Evolutionary conservation across 2,329 filamentous ascomycete species (phyloP), one percentile per base, ranked within the genome.

Genomic region (Cadophora sp.): DNA sequence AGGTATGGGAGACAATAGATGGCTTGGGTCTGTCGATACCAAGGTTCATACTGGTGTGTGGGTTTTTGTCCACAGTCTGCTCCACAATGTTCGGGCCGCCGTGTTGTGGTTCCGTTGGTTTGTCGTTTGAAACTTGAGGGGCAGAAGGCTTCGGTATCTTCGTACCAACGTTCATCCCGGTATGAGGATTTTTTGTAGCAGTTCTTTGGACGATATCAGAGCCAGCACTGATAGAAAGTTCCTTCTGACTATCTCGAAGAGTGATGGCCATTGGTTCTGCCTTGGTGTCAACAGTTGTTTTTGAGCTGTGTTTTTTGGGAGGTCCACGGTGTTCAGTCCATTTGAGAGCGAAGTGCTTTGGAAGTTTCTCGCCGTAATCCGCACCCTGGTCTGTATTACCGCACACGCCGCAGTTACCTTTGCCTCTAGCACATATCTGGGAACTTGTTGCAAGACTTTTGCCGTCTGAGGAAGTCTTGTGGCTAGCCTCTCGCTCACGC

Each of bases 281-380:
- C n/a, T 24, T 48, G 1, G 51, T n/a, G 16, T 20, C 16, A 9
- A n/a, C 18, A 6, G n/a, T 18, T 13, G 51, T 20, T 14, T n/a
- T 36, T n/a, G 30, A 8, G 33, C n/a, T 51, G 33, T 62, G 48
- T 14, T 39, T 50, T 27, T 62, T 62, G 1, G 59, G 59, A 43
- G 59, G 59, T 11, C 59, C 59, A 3, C 59, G 48, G n/a, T 62
- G 48, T 41, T 33, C 43, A 48, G 41, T 48, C 55, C 55, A 58
- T 33, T 41, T 58, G n/a, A 58, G 55, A 41, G 36, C 20, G 13
- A 16, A 13, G 41, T 36, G 36, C 5, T 41, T 61, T 43, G 18
- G 43, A 16, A 16, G 13, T 14, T 36, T 36, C 3, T 39, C 36
- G n/a, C 43, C 33, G 20, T 18, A 58, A 8, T 39, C n/a, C 13